Evolutionary conservation across 495 filamentous ascomycete species (phyloP), one percentile per base, ranked within the genome.

Genomic region (Lepraria neglecta): DNA sequence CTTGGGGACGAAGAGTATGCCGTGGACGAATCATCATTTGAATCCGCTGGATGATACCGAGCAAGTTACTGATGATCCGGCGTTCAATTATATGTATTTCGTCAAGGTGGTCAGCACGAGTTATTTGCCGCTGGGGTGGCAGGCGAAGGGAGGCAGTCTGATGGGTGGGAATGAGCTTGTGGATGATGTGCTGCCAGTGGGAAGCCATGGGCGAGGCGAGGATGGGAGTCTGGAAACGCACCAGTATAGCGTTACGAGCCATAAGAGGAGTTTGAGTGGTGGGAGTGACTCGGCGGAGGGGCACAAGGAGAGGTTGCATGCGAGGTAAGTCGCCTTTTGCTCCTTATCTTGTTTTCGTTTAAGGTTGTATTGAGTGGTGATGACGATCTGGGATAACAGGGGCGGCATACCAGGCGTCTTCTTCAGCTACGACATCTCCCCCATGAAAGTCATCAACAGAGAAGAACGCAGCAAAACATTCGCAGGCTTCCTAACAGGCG

Each of bases 401-500:
- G 91, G 89, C 56, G 94, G 94, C 58, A 97, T 98, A 68, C 94
- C 94, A 3, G 95, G 95, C 6, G 91, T 98, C 14, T 98, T 97
- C 79, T 97, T 98, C 77, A 94, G 89, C 64, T 98, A 97, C 68
- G 94, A 99, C 71, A 97, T 99, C 75, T 97, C 94, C 3, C 94
- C 94, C 33, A 97, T 99, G 95, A 99, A 97, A 75, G 95, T 99
- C 47, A 88, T 99, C 76, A 99, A 97, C 78, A 84, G 91, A 45
- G 94, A 99, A 77, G 87, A 87, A 63, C 84, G 90, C 21, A 75
- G 84, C 19, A 97, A 97, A 77, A 84, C 85, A 17, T 92, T 97
- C 72, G 82, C 88, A 1, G 87, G 88, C 6, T 97, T 99, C 77
- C 68, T 99, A 47, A 91, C 92, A 2, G 94, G 95, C 51, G 83